Evolutionary conservation across 352 stramenopile species (phyloP).

Genomic region (Aphanomyces cochlioides): DNA sequence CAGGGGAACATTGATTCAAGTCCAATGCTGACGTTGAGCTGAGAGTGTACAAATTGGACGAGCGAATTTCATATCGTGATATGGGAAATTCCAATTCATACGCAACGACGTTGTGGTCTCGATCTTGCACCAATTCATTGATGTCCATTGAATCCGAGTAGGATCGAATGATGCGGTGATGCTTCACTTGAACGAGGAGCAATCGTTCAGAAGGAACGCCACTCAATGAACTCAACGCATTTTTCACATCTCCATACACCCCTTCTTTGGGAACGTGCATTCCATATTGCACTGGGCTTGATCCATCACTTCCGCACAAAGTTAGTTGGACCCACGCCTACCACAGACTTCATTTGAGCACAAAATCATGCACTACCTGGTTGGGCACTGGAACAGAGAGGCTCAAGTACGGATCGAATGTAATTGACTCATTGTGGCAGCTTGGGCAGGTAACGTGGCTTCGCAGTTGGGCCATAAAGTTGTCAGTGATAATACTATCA

Average conservation of each 20-base stretch:
- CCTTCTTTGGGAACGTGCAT: slow-evolving; percentile 53
- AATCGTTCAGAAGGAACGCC: slow-evolving; percentile 45
- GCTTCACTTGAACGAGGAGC: slow-evolving; percentile 71
- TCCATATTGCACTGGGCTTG: slow-evolving; percentile 62
- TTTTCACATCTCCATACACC: slow-evolving; percentile 55
- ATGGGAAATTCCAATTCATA: slow-evolving; percentile 85
- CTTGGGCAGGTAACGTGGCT: slow-evolving; percentile 80
- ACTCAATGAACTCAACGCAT: slow-evolving; percentile 50
- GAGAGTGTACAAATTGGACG: slow-evolving; percentile 47
- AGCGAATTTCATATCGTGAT: slow-evolving; percentile 62
- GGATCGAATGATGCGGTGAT: slow-evolving; percentile 59
- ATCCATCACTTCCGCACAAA: slow-evolving; percentile 66
- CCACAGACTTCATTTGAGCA: background rate
- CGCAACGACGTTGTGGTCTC: slow-evolving; percentile 56
- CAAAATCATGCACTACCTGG: slow-evolving; percentile 38
- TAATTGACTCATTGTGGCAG: slow-evolving; percentile 77
- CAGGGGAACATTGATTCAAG: slow-evolving; percentile 16
- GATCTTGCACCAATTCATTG: slow-evolving; percentile 38
- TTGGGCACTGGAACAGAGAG: slow-evolving; percentile 85
- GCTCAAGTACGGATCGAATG: slow-evolving; percentile 88
- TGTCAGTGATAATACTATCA: slow-evolving; percentile 87
- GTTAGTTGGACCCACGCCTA: slow-evolving; percentile 48
- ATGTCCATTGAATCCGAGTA: slow-evolving; percentile 46
- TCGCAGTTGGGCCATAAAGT: slow-evolving; percentile 87
- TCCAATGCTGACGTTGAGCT: slow-evolving; percentile 34